Base-by-base conservation (phyloP, 192 early-diverging fungal species). In the Podila minutissima region DNA sequence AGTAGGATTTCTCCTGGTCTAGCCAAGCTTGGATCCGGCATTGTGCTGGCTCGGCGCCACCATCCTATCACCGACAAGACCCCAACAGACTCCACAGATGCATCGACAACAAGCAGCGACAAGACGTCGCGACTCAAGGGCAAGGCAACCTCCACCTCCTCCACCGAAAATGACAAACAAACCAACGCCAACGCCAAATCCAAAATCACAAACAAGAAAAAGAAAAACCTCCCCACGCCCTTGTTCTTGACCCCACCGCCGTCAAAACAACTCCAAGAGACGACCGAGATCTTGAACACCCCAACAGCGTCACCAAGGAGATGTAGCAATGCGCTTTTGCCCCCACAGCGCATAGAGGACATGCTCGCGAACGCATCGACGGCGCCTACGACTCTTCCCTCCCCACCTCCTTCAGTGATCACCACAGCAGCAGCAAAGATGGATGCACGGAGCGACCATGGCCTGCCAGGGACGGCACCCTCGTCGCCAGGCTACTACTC, bases 401-500 rank as follows among this genome's bases (percentile, higher is more conserved):
- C 53, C 11, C 53, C 53, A 4, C 41, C 41, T 13, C 41, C 41
- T 46, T 46, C 53, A 22, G 53, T 26, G n/a, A 55, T 55, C 20
- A 55, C 53, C 53, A 55, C 53, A 24, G 24, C 53, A 55, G 20
- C 53, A 55, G 53, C 24, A n/a, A 55, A 46, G 41, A 46, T 46
- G 41, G 41, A 46, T 46, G 1, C 41, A 46, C 11, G 41, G 15
- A 46, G 41, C 41, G 41, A 46, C 8, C 38, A 12, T 12, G 38
- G 33, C 33, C 33, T 13, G 9, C 38, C 38, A 12, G 38, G 51
- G 6, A 24, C 20, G 51, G 20, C 53, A 8, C 53, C 53, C 8
- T 55, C 53, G 20, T 55, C 53, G 11, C 53, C 53, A 46, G 77
- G 62, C 22, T 73, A 73, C 59, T 66, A 71, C 15, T 81, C 70